Base-by-base conservation (phyloP, 2,329 filamentous ascomycete genomes). In the Dryadomyces quercus-mongolicae region DNA sequence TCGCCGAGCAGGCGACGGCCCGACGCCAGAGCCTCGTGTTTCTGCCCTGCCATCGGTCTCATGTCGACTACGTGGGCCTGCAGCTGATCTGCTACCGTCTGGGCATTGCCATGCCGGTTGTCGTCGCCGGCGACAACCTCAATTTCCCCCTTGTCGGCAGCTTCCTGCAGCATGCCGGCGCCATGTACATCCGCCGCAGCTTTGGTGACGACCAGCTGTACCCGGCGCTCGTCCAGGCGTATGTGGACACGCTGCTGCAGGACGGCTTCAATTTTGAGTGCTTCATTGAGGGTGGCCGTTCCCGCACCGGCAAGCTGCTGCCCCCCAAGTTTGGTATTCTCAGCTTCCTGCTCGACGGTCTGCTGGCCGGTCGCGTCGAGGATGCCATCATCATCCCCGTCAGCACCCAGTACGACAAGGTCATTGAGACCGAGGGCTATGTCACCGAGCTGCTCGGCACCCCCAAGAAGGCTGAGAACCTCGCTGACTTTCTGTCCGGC, bases 361-460 rank as follows among this genome's bases (percentile, higher is more conserved):
- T 98, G 15, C 72, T 96, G 6, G 94, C 88, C 0, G 90, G 91
- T 0, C 80, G 91, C 7, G 90, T 95, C 0, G 76, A 94, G 49
- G 93, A 98, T 67, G 85, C 89, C 36, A 87, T 96, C 45, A 89
- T 98, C 52, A 95, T 92, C 62, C 93, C 93, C 0, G 93, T 98
- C 48, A 94, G 88, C 67, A 96, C 91, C 0, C 93, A 98, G 66
- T 98, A 98, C 65, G 93, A 98, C 74, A 98, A 97, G 66, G 93
- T 98, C 54, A 94, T 98, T 56, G 93, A 98, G 68, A 95, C 94
- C 1, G 90, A 95, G 68, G 93, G 90, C 5, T 98, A 98, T 64
- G 92, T 97, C 47, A 93, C 84, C 38, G 93, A 98, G 67, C 78
- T 98, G 2, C 77, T 98, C 0, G 93, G 93, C 3, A 85, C 94